A percentile compares a stretch with the other conserved stretches of the same genome.
phyloP scores from a whole-genome alignment of 192 early-diverging fungal genomes.

The Gonapodya prolifera region DNA sequence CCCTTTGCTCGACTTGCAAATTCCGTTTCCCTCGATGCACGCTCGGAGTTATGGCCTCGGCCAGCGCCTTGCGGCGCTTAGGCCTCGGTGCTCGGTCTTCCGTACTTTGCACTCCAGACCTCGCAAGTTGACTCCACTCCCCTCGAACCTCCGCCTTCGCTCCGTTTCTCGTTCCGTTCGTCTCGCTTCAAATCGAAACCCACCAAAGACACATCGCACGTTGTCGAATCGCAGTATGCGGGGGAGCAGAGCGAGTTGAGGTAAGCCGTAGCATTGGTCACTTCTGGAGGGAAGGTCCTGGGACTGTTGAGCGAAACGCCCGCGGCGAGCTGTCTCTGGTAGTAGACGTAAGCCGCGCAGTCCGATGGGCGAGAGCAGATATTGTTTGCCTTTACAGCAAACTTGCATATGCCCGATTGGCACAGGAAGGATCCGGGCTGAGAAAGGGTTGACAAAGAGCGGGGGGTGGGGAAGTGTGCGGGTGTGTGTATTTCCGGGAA shows the following conservation, averaged over 20 bases:
- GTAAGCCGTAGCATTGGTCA: not conserved
- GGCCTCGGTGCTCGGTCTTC: no score
- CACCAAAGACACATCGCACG: not conserved
- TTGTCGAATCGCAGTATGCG: not conserved
- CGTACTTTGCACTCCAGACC: no score
- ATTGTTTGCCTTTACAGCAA: not conserved
- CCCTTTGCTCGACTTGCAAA: no score
- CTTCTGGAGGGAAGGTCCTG: not conserved
- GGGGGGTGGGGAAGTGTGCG: not conserved
- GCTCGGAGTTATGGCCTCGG: no score
- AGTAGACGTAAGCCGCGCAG: not conserved
- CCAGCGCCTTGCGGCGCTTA: no score
- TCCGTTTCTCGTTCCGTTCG: no score
- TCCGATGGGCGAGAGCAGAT: not conserved
- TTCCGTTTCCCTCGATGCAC: no score
- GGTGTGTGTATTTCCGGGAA: not conserved
- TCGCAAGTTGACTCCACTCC: no score
- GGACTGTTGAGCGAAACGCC: not conserved
- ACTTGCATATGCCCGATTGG: not conserved
- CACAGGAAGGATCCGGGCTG: not conserved
- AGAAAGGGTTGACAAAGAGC: not conserved
- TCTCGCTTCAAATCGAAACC: not conserved
- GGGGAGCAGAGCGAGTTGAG: not conserved
- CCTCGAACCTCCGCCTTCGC: no score
- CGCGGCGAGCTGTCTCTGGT: not conserved